Evolutionary conservation across 345 rosid genomes (phyloP).

Genomic region (Tarenaya hassleriana): DNA sequence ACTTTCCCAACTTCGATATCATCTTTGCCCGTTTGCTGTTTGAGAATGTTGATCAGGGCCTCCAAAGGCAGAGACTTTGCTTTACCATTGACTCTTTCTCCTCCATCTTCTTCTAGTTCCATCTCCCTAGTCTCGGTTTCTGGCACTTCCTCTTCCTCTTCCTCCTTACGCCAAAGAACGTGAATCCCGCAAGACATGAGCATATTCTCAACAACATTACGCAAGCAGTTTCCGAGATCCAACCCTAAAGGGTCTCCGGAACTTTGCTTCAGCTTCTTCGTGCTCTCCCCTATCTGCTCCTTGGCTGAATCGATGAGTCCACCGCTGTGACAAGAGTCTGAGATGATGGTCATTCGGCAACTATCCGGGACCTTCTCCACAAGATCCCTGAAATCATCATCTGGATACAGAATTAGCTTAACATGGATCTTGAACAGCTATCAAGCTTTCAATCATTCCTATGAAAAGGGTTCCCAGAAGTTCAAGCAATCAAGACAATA

Average conservation of each 20-base stretch:
- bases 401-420: slow-evolving; percentile 32
- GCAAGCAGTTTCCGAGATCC: slow-evolving; percentile 44
- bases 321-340: slow-evolving; percentile 92
- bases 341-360: slow-evolving; percentile 60
- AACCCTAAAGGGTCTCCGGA: slow-evolving; percentile 30
- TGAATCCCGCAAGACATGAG: slow-evolving; percentile 59
- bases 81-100: slow-evolving; percentile 37
- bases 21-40: slow-evolving; percentile 85
- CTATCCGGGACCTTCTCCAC: slow-evolving; percentile 66
- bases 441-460: no score
- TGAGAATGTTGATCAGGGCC: slow-evolving; percentile 67
- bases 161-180: slow-evolving; percentile 23
- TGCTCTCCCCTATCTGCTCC: slow-evolving; percentile 95
- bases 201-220: slow-evolving; percentile 33
- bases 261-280: slow-evolving; percentile 31
- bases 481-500: no score
- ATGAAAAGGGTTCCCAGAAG: no score
- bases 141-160: slow-evolving; percentile 32
- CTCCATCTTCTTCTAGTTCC: slow-evolving; percentile 26
- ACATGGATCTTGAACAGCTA: no score
- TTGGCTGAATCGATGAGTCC: slow-evolving; percentile 86
- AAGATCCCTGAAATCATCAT: slow-evolving; percentile 87
- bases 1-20: slow-evolving; percentile 81
- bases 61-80: slow-evolving; percentile 66
- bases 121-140: slow-evolving; percentile 27